Evolutionary conservation across 108 stramenopile species (phyloP).

Genomic region (Cylindrotheca closterium): DNA sequence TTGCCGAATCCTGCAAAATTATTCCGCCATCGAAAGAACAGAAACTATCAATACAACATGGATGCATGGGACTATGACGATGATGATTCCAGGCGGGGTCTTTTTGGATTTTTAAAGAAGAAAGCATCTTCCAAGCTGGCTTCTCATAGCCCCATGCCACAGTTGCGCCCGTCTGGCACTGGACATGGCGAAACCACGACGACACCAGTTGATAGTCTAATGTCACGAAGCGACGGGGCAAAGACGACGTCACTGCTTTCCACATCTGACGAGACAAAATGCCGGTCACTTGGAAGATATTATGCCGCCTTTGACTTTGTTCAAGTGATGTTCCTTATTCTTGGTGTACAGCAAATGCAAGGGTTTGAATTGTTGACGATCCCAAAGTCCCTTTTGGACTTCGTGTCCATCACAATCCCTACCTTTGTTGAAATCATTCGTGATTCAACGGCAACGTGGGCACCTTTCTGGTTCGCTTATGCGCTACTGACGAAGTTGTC

Average conservation of each 20-base stretch:
- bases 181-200: slow-evolving; percentile 6
- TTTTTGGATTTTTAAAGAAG: slow-evolving; percentile 21
- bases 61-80: slow-evolving; percentile 44
- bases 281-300: slow-evolving; percentile 45
- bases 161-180: not conserved
- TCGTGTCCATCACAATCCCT: slow-evolving; percentile 10
- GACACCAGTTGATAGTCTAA: slow-evolving; percentile 29
- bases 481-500: slow-evolving; percentile 41
- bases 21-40: slow-evolving; percentile 17
- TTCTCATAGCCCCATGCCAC: not conserved
- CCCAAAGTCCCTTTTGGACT: slow-evolving; percentile 18
- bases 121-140: not conserved
- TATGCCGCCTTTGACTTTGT: slow-evolving; percentile 51
- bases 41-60: slow-evolving; percentile 15
- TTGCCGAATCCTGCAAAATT: slow-evolving; percentile 14
- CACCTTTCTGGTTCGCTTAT: slow-evolving; percentile 54
- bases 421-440: slow-evolving; percentile 16
- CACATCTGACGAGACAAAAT: slow-evolving; percentile 5
- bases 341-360: slow-evolving; percentile 33
- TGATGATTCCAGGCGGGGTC: slow-evolving; percentile 9
- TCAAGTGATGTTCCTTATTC: slow-evolving; percentile 38
- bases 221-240: slow-evolving; percentile 35
- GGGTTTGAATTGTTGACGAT: slow-evolving; percentile 22
- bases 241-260: slow-evolving; percentile 36
- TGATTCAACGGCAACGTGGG: slow-evolving; percentile 47